A percentile compares a stretch with the other conserved stretches of the same genome.
phyloP scores from a whole-genome alignment of 2,329 filamentous ascomycete species.

The Alternaria triticina region DNA sequence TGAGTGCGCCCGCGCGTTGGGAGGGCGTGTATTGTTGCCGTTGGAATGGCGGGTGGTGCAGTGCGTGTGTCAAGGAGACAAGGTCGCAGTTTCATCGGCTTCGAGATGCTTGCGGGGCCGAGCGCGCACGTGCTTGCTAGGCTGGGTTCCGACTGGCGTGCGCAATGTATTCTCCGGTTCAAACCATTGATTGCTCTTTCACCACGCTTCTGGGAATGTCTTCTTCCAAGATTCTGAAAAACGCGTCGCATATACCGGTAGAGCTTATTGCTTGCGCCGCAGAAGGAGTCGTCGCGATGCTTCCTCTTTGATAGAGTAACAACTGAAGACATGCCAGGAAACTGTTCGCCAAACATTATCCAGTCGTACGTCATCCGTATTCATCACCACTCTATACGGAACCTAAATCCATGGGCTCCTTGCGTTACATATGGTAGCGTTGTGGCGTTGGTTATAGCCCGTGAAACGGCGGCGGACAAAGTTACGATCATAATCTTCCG shows the following conservation, averaged over 20 bases:
- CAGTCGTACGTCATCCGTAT: neutral
- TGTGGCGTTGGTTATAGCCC: neutral
- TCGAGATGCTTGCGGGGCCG: slow-evolving; percentile 13
- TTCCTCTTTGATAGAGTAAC: slow-evolving; percentile 38
- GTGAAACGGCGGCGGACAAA: neutral
- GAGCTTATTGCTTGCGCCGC: neutral
- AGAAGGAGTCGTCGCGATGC: slow-evolving; percentile 59
- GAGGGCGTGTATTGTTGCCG: slow-evolving; percentile 39
- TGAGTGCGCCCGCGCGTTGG: slow-evolving; percentile 2
- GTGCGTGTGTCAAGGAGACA: slow-evolving; percentile 28
- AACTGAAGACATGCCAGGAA: neutral
- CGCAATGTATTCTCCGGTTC: neutral
- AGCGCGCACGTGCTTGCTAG: slow-evolving; percentile 13
- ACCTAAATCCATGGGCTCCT: neutral
- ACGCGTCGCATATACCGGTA: neutral
- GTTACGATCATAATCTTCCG: neutral
- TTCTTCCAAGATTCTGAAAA: neutral
- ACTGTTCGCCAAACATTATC: neutral
- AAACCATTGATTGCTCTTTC: neutral
- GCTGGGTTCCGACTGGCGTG: neutral
- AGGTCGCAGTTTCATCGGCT: slow-evolving; percentile 29
- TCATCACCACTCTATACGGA: neutral
- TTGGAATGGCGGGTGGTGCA: slow-evolving; percentile 20
- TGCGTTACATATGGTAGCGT: neutral
- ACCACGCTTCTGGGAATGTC: neutral